Evolutionary conservation across 257 asterid genomes (phyloP).

Genomic region (Rhazya stricta): DNA sequence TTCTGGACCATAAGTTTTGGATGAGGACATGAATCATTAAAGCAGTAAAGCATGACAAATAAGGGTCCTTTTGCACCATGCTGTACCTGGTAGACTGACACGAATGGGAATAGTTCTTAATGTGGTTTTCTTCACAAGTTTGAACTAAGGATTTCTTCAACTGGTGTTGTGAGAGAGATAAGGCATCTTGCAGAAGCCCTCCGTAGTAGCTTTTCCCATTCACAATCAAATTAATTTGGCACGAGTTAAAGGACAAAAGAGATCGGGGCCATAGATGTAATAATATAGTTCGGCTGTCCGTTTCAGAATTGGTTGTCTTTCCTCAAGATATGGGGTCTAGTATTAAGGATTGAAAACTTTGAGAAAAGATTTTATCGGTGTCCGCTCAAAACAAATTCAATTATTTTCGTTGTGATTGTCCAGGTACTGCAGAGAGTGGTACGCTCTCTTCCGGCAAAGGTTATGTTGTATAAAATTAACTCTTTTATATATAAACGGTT

Average conservation of each 20-base stretch:
- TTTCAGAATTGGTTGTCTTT: conserved; percentile 3
- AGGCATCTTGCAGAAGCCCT: not conserved
- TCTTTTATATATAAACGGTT: too few species aligned
- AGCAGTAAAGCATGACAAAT: not conserved
- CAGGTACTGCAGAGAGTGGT: not conserved
- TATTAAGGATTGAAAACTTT: not conserved
- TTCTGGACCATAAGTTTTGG: not conserved
- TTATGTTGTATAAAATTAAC: not conserved
- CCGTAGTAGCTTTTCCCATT: not conserved
- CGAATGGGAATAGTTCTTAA: not conserved
- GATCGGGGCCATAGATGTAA: not conserved
- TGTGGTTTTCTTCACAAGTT: not conserved
- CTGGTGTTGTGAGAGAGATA: too few species aligned
- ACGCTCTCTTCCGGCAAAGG: not conserved
- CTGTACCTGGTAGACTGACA: not conserved
- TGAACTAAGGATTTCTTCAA: not conserved
- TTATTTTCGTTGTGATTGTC: conserved; percentile 5
- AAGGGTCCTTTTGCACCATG: not conserved
- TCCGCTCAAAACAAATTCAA: conserved; percentile 1
- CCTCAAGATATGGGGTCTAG: not conserved
- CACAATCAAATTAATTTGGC: not conserved
- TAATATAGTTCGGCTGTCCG: not conserved
- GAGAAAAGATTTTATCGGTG: conserved; percentile 6
- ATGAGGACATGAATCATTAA: not conserved
- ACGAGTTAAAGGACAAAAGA: not conserved